Conservation (phyloP, 2,329 filamentous ascomycete species). For the Ceratocystis alfenasii region DNA sequence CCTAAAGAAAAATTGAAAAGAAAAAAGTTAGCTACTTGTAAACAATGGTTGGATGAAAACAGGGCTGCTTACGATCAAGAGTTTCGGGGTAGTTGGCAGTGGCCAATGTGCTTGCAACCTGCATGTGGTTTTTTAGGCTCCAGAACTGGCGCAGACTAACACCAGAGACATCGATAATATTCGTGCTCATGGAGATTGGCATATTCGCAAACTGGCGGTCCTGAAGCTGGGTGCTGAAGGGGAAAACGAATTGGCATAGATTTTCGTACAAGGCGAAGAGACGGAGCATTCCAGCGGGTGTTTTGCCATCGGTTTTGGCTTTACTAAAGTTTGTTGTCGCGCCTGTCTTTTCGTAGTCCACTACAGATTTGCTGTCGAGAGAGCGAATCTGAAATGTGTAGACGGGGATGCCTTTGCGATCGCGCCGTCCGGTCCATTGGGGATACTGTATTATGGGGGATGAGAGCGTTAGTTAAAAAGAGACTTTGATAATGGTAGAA, state of each 20-base stretch:
- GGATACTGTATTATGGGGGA: conserved; percentile 53
- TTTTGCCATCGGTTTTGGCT: conserved; percentile 54
- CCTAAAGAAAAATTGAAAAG: conserved; percentile 3
- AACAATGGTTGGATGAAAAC: not conserved
- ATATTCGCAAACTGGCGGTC: conserved; percentile 62
- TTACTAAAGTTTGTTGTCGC: conserved; percentile 47
- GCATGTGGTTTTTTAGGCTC: conserved; percentile 90
- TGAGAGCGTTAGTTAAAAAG: not conserved
- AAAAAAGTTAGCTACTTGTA: conserved; percentile 8
- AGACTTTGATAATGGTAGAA: not conserved
- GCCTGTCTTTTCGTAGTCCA: conserved; percentile 58
- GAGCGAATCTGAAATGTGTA: conserved; percentile 82
- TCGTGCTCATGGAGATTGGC: conserved; percentile 85
- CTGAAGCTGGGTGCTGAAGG: conserved; percentile 63
- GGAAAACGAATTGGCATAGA: conserved; percentile 74
- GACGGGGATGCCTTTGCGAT: conserved; percentile 77
- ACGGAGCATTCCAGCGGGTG: conserved; percentile 63
- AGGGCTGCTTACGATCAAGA: conserved; percentile 61
- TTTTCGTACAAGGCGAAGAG: conserved; percentile 92
- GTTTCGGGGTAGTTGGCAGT: conserved; percentile 95
- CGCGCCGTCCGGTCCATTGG: conserved; percentile 86
- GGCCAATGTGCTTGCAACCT: conserved; percentile 74
- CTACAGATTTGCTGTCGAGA: conserved; percentile 70
- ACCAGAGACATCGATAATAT: conserved; percentile 84
- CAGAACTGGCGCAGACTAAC: conserved; percentile 90